Evolutionary conservation across 345 rosid species (phyloP).

Genomic region (Eucalyptus regnans): DNA sequence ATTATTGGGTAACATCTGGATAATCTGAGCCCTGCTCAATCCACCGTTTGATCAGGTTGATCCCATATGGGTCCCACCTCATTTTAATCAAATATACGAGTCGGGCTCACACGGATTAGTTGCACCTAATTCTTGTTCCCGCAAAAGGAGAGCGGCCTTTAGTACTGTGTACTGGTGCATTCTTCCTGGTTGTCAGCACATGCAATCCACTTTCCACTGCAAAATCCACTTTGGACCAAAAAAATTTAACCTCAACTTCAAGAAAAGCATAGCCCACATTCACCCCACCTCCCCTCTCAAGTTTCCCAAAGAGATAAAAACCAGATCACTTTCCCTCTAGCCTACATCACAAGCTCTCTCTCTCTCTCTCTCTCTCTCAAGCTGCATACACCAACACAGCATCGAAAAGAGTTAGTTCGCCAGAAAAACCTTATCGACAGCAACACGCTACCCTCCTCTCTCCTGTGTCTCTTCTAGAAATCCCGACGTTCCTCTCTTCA

Average conservation of each 20-base stretch:
- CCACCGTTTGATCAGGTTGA: not conserved
- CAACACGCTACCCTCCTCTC: not conserved
- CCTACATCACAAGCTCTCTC: not conserved
- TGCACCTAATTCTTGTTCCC: conserved; percentile 19
- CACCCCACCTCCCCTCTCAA: conserved; percentile 1
- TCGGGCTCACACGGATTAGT: not conserved
- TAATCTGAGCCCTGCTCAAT: not conserved
- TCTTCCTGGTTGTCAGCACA: conserved; percentile 67
- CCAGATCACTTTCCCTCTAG: not conserved
- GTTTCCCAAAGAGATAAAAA: not conserved
- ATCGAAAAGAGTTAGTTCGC: not conserved
- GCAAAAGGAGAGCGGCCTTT: conserved; percentile 31
- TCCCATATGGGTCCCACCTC: not conserved
- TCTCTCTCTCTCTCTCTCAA: not conserved
- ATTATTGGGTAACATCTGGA: not conserved
- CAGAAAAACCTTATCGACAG: not conserved
- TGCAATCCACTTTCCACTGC: conserved; percentile 95
- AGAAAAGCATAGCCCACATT: conserved; percentile 44
- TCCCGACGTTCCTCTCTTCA: not conserved
- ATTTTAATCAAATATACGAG: not conserved
- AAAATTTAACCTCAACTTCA: conserved; percentile 44
- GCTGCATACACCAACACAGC: not conserved
- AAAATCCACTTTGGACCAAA: conserved; percentile 49
- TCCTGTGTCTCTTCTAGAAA: not conserved
- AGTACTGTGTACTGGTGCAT: conserved; percentile 36